Base-by-base conservation (phyloP, 164 flowering plant species). In the Tetracentron sinense region DNA sequence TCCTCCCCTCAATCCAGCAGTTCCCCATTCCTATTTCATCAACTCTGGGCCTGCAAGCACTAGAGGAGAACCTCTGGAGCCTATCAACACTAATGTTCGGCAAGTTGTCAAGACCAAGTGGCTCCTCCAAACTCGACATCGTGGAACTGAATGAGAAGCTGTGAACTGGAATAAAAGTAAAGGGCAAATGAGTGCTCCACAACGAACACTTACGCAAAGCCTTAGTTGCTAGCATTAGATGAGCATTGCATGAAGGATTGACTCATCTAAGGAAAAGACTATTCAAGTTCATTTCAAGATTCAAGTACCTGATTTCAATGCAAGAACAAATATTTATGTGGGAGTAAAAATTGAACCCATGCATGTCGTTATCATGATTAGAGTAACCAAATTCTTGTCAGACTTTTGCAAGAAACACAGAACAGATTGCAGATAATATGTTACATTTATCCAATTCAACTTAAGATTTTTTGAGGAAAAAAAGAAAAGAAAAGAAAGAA, bases 91-190 rank as follows among this genome's bases (percentile, higher is more conserved):
- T 75, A 66, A 85, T 75, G 78, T 79, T 83, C 29, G 89, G 87
- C 42, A 85, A 67, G 72, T 83, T 85, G 69, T 90, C 92, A 61
- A 89, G 70, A 69, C 87, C 82, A 59, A 87, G 80, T 4, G 95
- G 90, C 72, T 93, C 86, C 79, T 89, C 90, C 85, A 94, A 80
- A 69, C 97, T 90, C n/a, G 97, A 90, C 96, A 90, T 90, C 28
- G 69, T 76, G 58, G 74, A 62, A 56, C 50, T 35, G 56, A 69
- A 67, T 47, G 68, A 20, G 67, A 70, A 60, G 70, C 42, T 29
- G 16, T 50, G 51, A 73, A 55, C 78, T 74, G 79, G 53, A 72
- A 68, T 12, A 58, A 60, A 65, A 38, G 48, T 21, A 67, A 26
- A 35, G 21, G 46, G 74, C 48, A 75, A 67, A 60, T 72, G 26